Evolutionary conservation across 768 basidiomycete species (phyloP).

Genomic region (Lentinula raphanica): DNA sequence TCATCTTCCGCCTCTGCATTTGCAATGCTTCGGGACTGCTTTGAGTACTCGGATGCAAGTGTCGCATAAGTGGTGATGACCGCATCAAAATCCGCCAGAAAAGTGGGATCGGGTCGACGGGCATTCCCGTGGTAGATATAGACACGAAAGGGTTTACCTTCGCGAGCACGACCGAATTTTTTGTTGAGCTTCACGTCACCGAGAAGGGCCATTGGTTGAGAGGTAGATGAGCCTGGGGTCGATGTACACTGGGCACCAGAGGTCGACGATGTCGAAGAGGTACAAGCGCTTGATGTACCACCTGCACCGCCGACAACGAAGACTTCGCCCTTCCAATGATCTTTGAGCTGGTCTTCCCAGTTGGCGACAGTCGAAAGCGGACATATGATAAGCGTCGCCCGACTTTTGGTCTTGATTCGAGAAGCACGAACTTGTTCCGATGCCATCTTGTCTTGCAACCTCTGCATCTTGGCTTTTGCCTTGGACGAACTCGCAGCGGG

Average conservation of each 20-base stretch:
- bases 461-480: slow-evolving; percentile 61
- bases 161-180: slow-evolving; percentile 32
- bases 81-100: slow-evolving; percentile 90
- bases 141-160: slow-evolving; percentile 62
- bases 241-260: slow-evolving; percentile 31
- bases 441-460: slow-evolving; percentile 65
- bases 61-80: slow-evolving; percentile 98
- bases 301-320: slow-evolving; percentile 76
- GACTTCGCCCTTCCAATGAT: slow-evolving; percentile 93
- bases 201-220: slow-evolving; percentile 19
- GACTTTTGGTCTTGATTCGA: slow-evolving; percentile 76
- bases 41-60: slow-evolving; percentile 90
- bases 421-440: slow-evolving; percentile 64
- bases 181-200: slow-evolving; percentile 27
- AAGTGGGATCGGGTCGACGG: slow-evolving; percentile 78
- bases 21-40: slow-evolving; percentile 66
- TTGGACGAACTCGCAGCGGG: slow-evolving; percentile 36
- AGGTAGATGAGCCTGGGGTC: slow-evolving; percentile 28
- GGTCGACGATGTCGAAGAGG: slow-evolving; percentile 22
- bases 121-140: slow-evolving; percentile 96
- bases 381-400: slow-evolving; percentile 94
- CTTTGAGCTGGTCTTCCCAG: slow-evolving; percentile 98
- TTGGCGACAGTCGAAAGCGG: slow-evolving; percentile 95
- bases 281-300: slow-evolving; percentile 21
- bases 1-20: slow-evolving; percentile 56